These are phyloP conservation scores for Oenanthe sinensis DNA, from an alignment of 129 eudicot genomes.

Conservation along the genomic window DNA sequence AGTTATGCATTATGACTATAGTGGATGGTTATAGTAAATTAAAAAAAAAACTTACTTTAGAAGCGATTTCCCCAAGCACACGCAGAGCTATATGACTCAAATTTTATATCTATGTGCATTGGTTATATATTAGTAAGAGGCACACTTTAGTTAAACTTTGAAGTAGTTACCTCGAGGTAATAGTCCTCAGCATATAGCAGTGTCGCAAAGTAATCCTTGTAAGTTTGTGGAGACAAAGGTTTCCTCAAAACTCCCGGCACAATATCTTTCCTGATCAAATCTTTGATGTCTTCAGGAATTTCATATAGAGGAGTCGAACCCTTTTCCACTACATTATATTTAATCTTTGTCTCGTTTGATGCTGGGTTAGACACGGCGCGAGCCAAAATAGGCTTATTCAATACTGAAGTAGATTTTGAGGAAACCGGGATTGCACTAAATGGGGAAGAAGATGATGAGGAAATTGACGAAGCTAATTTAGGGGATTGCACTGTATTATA, in stretches of 20 bases:
- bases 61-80: not conserved
- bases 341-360: not conserved
- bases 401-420: constrained; percentile 3
- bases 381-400: constrained; percentile 18
- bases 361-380: constrained; percentile 5
- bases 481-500: no score
- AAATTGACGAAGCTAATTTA: no score
- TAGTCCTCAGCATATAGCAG: constrained; percentile 30
- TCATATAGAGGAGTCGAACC: constrained; percentile 20
- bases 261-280: constrained; percentile 17
- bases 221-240: constrained; percentile 22
- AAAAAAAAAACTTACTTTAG: no score
- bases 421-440: not conserved
- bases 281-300: constrained; percentile 20
- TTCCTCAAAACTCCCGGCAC: constrained; percentile 22
- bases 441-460: no score
- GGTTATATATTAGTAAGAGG: not conserved
- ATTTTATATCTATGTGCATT: not conserved
- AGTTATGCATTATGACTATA: no score
- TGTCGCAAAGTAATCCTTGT: constrained; percentile 26
- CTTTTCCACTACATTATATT: constrained; percentile 17
- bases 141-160: not conserved
- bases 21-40: no score
- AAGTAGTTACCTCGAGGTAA: constrained; percentile 20
- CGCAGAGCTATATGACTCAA: not conserved